Evolutionary conservation across 805 yeast species (phyloP).

Genomic region (Ogataea kodamae): DNA sequence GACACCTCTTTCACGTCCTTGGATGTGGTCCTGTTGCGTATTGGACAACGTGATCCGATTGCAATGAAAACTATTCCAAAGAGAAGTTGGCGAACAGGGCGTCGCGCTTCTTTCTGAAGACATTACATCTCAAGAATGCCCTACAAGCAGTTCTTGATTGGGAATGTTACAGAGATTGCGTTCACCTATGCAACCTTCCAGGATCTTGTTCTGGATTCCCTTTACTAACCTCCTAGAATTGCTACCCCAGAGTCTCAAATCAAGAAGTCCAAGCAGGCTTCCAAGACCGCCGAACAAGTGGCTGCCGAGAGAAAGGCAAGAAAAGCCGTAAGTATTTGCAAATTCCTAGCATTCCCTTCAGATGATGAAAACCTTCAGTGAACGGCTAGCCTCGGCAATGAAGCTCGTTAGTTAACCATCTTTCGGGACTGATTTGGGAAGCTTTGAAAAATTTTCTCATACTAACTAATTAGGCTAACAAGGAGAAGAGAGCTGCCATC

Average conservation of each 20-base stretch:
- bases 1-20: conserved; percentile 22
- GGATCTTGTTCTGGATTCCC: conserved; percentile 11
- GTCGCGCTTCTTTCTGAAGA: conserved; percentile 10
- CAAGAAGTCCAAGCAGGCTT: conserved; percentile 77
- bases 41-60: conserved; percentile 5
- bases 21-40: conserved; percentile 29
- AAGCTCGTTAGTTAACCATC: conserved; percentile 76
- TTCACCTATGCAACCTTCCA: conserved; percentile 13
- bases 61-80: conserved; percentile 28
- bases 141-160: conserved; percentile 27
- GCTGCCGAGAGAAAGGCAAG: conserved; percentile 78
- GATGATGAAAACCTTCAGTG: conserved; percentile 47
- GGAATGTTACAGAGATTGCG: conserved; percentile 16
- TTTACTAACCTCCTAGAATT: conserved; percentile 36
- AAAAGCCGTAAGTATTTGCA: conserved; percentile 73
- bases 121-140: conserved; percentile 30
- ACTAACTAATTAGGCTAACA: conserved; percentile 39
- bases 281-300: conserved; percentile 71
- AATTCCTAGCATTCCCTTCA: conserved; percentile 4
- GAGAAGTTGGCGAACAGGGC: conserved; percentile 21
- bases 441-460: conserved; percentile 8
- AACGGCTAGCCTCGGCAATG: conserved; percentile 71
- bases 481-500: conserved; percentile 44
- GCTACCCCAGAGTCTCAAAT: conserved; percentile 78
- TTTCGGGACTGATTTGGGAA: conserved; percentile 68